Evolutionary conservation across 495 filamentous ascomycete species (phyloP).

Genomic region (Trichocladium uniseriatum): DNA sequence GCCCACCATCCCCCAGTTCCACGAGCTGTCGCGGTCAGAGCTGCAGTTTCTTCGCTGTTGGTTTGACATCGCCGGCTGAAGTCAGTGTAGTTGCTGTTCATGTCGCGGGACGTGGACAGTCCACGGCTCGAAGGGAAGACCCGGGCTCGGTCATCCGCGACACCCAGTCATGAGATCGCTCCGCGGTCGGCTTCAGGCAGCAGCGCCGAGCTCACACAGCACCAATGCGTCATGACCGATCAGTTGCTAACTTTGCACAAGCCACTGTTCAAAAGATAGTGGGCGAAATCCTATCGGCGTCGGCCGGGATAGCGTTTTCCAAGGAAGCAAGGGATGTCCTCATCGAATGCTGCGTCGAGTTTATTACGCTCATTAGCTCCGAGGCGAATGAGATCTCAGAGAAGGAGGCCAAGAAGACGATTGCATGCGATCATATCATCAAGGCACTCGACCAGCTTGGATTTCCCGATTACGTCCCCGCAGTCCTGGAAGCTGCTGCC

Average conservation of each 20-base stretch:
- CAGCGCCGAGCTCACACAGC: neutral
- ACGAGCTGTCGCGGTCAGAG: neutral
- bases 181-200: neutral
- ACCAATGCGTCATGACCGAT: neutral
- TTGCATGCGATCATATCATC: slow-evolving; percentile 92
- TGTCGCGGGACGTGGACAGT: neutral
- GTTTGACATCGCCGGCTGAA: slow-evolving; percentile 2
- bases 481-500: slow-evolving; percentile 76
- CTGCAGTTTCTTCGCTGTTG: neutral
- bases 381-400: slow-evolving; percentile 98
- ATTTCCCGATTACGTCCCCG: slow-evolving; percentile 80
- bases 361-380: slow-evolving; percentile 93
- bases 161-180: neutral
- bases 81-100: neutral
- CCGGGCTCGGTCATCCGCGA: neutral
- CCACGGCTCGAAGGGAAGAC: neutral
- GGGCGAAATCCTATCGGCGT: slow-evolving; percentile 74
- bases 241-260: slow-evolving; percentile 27
- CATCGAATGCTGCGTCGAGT: slow-evolving; percentile 98
- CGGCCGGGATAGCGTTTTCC: slow-evolving; percentile 59
- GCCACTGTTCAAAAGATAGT: slow-evolving; percentile 98
- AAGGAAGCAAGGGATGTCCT: slow-evolving; percentile 91
- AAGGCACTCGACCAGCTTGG: slow-evolving; percentile 84
- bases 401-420: slow-evolving; percentile 97
- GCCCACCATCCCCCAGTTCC: neutral